Evolutionary conservation across 2,329 filamentous ascomycete genomes (phyloP), one percentile per base, ranked within the genome.

Genomic region (Trichoderma afroharzianum): DNA sequence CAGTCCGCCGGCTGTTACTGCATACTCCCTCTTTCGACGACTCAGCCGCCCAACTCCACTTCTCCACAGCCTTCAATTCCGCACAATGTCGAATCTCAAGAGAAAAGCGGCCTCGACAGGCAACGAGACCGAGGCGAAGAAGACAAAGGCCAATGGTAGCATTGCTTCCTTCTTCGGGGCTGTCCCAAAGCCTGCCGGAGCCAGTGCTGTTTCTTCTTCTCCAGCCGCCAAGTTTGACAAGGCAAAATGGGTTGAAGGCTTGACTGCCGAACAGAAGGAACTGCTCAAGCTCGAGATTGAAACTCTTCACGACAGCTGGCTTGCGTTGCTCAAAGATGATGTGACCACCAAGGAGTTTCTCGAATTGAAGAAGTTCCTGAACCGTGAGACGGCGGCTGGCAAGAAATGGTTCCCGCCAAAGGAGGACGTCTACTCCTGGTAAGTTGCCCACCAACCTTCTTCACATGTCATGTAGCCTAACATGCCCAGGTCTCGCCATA

Each of bases 351-450:
- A 90, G 28, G 91, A 95, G 72, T 99, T 99, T 78, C 84, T 99
- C 61, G 89, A 93, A 3, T 83, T 99, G 75, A 99, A 99, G 86
- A 87, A 88, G 64, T 99, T 98, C 81, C 83, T 99, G 68, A 90
- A 93, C 78, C 88, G 88, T 68, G 96, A 99, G 83, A 88, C 91
- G 68, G 87, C 88, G 18, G 85, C 87, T 1, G 91, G 91, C 2
- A 91, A 90, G 82, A 95, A 92, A 78, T 88, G 97, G 75, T 99
- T 97, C 77, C 96, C 96, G 4, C 95, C 95, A 0, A 86, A 90
- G 76, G 88, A 94, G 74, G 95, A 99, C 77, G 90, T 99, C 14
- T 99, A 99, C 82, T 96, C 93, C 74, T 99, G 96, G 96, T 97
- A 85, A 71, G 86, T 77, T 58, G 66, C 18, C 59, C 59, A n/a